Base-by-base conservation (phyloP, 768 basidiomycete species). In the Panellus pusillus region DNA sequence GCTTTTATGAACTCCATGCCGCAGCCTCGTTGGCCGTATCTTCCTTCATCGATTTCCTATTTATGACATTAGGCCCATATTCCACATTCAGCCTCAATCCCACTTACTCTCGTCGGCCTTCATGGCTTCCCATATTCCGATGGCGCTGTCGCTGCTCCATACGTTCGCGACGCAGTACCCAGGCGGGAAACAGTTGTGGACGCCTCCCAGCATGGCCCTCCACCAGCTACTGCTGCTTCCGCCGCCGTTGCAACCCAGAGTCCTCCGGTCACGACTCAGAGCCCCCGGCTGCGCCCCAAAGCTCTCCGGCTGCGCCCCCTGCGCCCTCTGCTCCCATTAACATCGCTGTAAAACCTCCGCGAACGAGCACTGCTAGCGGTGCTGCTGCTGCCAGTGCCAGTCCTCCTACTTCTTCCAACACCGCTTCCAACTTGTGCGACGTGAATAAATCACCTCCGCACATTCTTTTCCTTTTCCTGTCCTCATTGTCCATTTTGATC, bases 91-190 rank as follows among this genome's bases (percentile, higher is more conserved):
- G 50, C 45, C 35, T 36, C 55, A 44, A 39, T 28, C 41, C 40
- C 48, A 18, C 36, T 42, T 54, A 20, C 37, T 41, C 35, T 37
- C 39, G 31, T 50, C 38, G 47, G 42, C 15, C 49, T 20, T 18
- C 14, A 77, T 79, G 75, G 66, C 77, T 36, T 72, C 74, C 40
- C 68, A 72, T 61, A 72, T 79, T 56, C 75, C 77, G 17, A 63
- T 76, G 45, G 76, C 78, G 18, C 62, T 80, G 38, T 77, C 78
- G 28, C 64, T 79, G 40, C 67, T 80, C 17, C 66, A 70, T 40
- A 64, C 69, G 15, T 61, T 77, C 47, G 74, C 74, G 15, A 48
- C 67, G 40, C 69, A 69, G 39, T 74, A 72, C 56, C 67, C 69
- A 64, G 65, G 63, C 39, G 48, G 70, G 40, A 70, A 72, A 41